phyloP scores from a whole-genome alignment of 768 basidiomycete species.

The Lentinula sp. region DNA sequence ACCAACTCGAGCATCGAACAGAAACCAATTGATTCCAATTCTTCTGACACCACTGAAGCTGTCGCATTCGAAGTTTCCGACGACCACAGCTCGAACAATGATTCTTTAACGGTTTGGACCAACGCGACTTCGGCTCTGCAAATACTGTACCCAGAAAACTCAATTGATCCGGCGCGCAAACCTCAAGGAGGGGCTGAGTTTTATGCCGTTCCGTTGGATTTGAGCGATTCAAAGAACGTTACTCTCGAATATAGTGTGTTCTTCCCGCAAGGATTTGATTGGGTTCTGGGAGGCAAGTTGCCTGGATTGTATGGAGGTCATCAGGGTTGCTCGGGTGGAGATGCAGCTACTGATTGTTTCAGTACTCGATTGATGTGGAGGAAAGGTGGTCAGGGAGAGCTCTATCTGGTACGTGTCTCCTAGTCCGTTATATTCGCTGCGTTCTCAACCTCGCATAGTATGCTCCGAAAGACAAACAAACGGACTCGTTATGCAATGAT shows the following conservation, averaged over 20 bases:
- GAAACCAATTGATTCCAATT: slow-evolving; percentile 7
- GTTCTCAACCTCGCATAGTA: slow-evolving; percentile 38
- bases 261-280: slow-evolving; percentile 70
- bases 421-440: background rate
- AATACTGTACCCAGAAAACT: slow-evolving; percentile 60
- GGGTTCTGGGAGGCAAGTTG: slow-evolving; percentile 78
- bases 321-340: slow-evolving; percentile 63
- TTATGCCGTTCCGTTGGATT: slow-evolving; percentile 34
- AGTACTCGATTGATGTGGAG: slow-evolving; percentile 88
- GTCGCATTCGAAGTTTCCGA: slow-evolving; percentile 8
- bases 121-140: slow-evolving; percentile 38
- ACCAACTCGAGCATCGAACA: slow-evolving; percentile 21
- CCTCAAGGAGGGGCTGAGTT: slow-evolving; percentile 75
- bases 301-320: slow-evolving; percentile 77
- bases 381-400: slow-evolving; percentile 57
- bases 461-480: slow-evolving; percentile 68
- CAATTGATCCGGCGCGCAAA: slow-evolving; percentile 62
- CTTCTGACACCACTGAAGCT: slow-evolving; percentile 5
- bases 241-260: slow-evolving; percentile 67
- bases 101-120: background rate
- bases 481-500: slow-evolving; percentile 48
- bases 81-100: background rate
- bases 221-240: slow-evolving; percentile 45
- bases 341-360: slow-evolving; percentile 68
- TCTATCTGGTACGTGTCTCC: slow-evolving; percentile 54